phyloP scores from a whole-genome alignment of 2,329 filamentous ascomycete species.

The Chaetomiaceae sp. region DNA sequence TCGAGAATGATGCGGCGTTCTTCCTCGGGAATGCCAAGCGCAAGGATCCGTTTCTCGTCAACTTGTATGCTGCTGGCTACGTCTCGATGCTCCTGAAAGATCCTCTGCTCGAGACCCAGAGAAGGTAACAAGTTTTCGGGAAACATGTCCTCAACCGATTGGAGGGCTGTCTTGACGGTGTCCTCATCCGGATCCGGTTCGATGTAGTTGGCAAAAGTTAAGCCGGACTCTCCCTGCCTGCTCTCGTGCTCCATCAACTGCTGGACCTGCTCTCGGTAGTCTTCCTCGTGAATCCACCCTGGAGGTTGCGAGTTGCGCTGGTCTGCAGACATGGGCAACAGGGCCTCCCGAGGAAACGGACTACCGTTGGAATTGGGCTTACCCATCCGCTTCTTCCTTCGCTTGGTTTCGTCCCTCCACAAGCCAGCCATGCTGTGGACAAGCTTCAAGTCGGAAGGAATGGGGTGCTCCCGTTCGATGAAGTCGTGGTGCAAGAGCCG shows the following conservation, averaged over 20 bases:
- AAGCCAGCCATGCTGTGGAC: slow-evolving; percentile 90
- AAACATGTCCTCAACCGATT: slow-evolving; percentile 85
- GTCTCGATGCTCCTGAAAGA: slow-evolving; percentile 29
- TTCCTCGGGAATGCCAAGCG: slow-evolving; percentile 33
- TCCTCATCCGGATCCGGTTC: slow-evolving; percentile 49
- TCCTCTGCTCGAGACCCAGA: slow-evolving; percentile 38
- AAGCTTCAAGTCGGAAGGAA: slow-evolving; percentile 67
- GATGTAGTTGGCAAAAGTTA: slow-evolving; percentile 65
- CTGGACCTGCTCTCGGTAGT: slow-evolving; percentile 64
- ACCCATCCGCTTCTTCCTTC: slow-evolving; percentile 69
- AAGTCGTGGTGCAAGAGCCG: slow-evolving; percentile 86
- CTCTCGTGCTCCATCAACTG: slow-evolving; percentile 63
- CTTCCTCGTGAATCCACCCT: slow-evolving; percentile 91
- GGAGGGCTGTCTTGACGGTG: slow-evolving; percentile 67
- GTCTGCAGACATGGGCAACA: slow-evolving; percentile 87
- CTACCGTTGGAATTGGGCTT: slow-evolving; percentile 61
- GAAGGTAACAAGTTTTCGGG: slow-evolving; percentile 57
- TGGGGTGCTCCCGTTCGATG: slow-evolving; percentile 62
- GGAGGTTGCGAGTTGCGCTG: slow-evolving; percentile 64
- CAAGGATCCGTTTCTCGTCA: slow-evolving; percentile 57
- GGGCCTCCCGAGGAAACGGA: slow-evolving; percentile 73
- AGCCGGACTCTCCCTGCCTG: slow-evolving; percentile 38
- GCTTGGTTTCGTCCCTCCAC: slow-evolving; percentile 83
- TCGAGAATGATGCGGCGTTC: slow-evolving; percentile 41
- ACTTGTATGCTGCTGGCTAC: slow-evolving; percentile 52